Evolutionary conservation across 2,329 filamentous ascomycete species (phyloP), one percentile per base, ranked within the genome.

Genomic region (Aspergillus bombycis): DNA sequence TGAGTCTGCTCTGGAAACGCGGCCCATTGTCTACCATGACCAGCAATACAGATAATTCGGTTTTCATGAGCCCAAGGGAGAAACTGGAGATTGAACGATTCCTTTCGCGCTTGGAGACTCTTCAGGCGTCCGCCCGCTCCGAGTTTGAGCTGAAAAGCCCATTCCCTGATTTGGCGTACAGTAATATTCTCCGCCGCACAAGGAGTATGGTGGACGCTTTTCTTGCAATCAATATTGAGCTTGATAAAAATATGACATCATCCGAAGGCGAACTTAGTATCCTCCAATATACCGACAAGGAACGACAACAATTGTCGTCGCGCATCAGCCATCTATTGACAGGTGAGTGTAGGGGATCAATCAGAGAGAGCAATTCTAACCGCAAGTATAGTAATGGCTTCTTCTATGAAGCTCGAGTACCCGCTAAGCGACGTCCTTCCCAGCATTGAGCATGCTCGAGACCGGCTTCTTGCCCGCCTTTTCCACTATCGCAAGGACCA

Each of bases 1-100:
- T 99, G 88, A 92, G 93, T 19, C 85, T 99, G 38, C 94, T 98
- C 68, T 99, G 95, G 95, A 96, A 94, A 79, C 88, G 94, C 52
- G 94, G 96, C 10, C 95, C 95, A 0, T 82, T 99, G 28, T 90
- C 91, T 5, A 87, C 89, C 8, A 84, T 97, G 61, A 81, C 89
- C 0, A 84, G 88, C 53, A 87, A 84, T 63, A 66, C 70, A n/a
- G 81, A 86, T 4, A 79, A 84, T 41, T 74, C 81, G 61, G 87
- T 88, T 7, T 98, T 96, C 76, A 93, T 97, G 86, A 90, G 90
- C 66, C 86, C 93, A n/a, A 87, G 89, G 41, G 95, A 98, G 78
- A 94, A 97, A 75, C 87, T 91, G 5, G 91, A 93, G 48, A 85
- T 99, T 60, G 93, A 96, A 73, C 88, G 91, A 62, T 97, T 94